Base-by-base conservation (phyloP, 441 rosid genomes). In the Populus hybrid region DNA sequence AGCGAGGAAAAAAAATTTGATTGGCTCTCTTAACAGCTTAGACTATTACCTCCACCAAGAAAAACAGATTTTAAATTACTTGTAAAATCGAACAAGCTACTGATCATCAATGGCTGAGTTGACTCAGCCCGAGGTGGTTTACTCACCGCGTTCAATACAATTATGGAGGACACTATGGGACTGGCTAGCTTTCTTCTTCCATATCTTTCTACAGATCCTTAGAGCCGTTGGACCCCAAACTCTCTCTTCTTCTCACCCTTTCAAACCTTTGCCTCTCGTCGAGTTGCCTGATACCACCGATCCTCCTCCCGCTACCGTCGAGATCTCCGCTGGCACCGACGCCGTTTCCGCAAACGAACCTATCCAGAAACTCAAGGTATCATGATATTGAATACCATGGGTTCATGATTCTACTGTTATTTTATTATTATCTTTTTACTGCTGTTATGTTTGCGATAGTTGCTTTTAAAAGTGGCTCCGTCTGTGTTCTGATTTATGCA, bases 161-260 rank as follows among this genome's bases (percentile, higher is more conserved):
- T 76, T 89, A 31, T 91, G 96, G 96, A 83, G 90, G 75, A 64
- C 93, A 42, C 79, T 92, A 14, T 82, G 90, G 88, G 85, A 89
- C 85, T 92, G 94, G 91, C 84, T 95, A 2, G 89, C 89, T 35
- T 90, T 95, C 75, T 88, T 95, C 84, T 91, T 87, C 87, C 97
- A 89, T 91, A 88, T 91, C 91, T 89, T 95, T 74, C 78, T 88
- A 7, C 89, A 85, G 86, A 87, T 95, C 92, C 82, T 94, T 74
- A 83, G 87, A 69, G 88, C 89, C 67, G 80, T 92, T 9, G 94
- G 94, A 14, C 94, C 89, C 73, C 90, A 89, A 72, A 87, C 95
- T 10, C 90, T 92, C 65, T 83, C 89, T 38, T 71, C 87, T 29
- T 75, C 90, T 64, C 87, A 84, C 79, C 86, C 87, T 76, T 95